These are phyloP conservation scores for Pseudocercospora eumusae DNA, from an alignment of 2,329 filamentous ascomycete genomes.

Conservation along the genomic window DNA sequence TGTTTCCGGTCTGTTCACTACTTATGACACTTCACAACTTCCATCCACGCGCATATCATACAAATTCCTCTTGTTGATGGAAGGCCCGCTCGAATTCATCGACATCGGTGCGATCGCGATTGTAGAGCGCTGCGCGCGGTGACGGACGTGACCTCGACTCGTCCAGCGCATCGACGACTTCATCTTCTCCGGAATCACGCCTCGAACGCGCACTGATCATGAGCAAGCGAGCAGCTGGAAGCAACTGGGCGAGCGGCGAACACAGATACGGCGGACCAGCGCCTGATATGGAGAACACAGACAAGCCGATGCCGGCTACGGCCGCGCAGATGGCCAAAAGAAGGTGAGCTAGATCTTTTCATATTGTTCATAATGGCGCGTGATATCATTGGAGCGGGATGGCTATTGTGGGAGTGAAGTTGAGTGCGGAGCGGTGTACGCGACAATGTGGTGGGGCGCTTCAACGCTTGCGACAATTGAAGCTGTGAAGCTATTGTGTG, in stretches of 20 bases:
- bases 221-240: slow-evolving; percentile 37
- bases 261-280: slow-evolving; percentile 33
- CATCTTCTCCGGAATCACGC: slow-evolving; percentile 10
- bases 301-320: slow-evolving; percentile 37
- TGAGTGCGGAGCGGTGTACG: background rate
- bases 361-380: slow-evolving; percentile 16
- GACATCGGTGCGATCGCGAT: slow-evolving; percentile 23
- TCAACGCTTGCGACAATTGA: slow-evolving; percentile 7
- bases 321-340: slow-evolving; percentile 41
- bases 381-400: slow-evolving; percentile 6
- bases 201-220: slow-evolving; percentile 27
- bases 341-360: slow-evolving; percentile 36
- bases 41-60: background rate
- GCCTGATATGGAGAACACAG: slow-evolving; percentile 24
- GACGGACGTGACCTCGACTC: slow-evolving; percentile 14
- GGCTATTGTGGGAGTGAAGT: background rate
- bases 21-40: background rate
- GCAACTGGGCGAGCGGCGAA: slow-evolving; percentile 32
- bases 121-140: slow-evolving; percentile 15
- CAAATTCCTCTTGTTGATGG: slow-evolving; percentile 20
- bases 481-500: slow-evolving; percentile 4
- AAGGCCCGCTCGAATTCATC: slow-evolving; percentile 16
- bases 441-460: slow-evolving; percentile 13
- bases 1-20: background rate
- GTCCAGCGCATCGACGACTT: slow-evolving; percentile 4